Evolutionary conservation across 1,139 yeast genomes (phyloP).

Genomic region (Debaryomycetaceae sp.): DNA sequence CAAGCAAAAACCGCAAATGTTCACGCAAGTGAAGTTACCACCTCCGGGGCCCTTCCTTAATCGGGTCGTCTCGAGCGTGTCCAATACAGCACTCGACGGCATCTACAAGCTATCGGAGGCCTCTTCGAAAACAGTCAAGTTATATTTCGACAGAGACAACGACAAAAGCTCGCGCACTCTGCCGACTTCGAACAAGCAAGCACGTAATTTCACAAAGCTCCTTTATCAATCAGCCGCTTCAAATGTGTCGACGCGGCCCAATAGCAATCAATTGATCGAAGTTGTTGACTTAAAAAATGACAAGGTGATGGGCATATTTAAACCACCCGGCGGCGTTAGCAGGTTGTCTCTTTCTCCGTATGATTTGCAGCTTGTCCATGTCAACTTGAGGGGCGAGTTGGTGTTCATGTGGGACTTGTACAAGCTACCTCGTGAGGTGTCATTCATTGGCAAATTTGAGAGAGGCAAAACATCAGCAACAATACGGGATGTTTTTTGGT

Average conservation of each 20-base stretch:
- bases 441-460: conserved; percentile 53
- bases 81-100: conserved; percentile 54
- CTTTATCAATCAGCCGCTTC: conserved; percentile 35
- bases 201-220: conserved; percentile 25
- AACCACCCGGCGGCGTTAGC: conserved; percentile 62
- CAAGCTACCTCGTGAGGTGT: conserved; percentile 46
- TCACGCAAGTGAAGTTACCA: conserved; percentile 46
- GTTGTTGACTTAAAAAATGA: conserved; percentile 46
- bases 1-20: conserved; percentile 10
- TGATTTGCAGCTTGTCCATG: conserved; percentile 57
- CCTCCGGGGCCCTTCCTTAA: conserved; percentile 41
- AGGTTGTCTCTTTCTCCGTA: conserved; percentile 58
- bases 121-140: conserved; percentile 39
- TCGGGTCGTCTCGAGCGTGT: conserved; percentile 43
- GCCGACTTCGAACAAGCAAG: conserved; percentile 25
- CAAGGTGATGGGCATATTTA: conserved; percentile 46
- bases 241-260: conserved; percentile 21
- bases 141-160: conserved; percentile 24
- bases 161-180: conserved; percentile 9
- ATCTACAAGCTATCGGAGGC: conserved; percentile 46
- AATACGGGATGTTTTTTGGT: conserved; percentile 54
- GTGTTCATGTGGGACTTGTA: conserved; percentile 64
- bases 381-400: conserved; percentile 57
- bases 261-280: conserved; percentile 34
- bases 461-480: conserved; percentile 64